Evolutionary conservation across 352 stramenopile species (phyloP), one percentile per base, ranked within the genome.

Genomic region (Plasmopara halstedii): DNA sequence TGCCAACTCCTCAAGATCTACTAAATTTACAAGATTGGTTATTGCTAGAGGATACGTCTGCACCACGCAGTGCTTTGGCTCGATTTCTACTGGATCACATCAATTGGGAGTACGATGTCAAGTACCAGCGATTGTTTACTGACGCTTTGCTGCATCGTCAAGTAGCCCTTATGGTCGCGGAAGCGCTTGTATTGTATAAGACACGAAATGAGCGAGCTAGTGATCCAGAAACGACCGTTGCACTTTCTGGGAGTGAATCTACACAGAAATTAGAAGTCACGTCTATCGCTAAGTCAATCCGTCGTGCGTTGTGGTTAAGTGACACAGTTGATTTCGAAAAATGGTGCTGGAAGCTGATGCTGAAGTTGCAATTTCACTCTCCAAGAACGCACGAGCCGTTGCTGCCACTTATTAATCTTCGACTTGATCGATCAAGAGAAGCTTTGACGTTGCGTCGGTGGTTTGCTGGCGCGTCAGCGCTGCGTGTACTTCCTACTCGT

Each of bases 51-150:
- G 79, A 94, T 45, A 76, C 78, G 9, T 51, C 42, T 0, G 61
- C 79, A 18, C 64, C 73, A 21, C 72, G 80, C 13, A 83, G 70
- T 50, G 64, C 58, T 3, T 47, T 94, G 10, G 82, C 79, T 27
- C 61, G 82, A 8, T 90, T 90, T 42, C 55, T 94, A 10, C 43
- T 94, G 6, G 82, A 94, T 31, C 65, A 72, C 17, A 86, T 94
- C 37, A 91, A 91, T 63, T 94, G 82, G 82, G 79, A 89, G 43
- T 86, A 77, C 10, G 73, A 88, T 38, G 46, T 76, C n/a, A 85
- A 85, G 51, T 34, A 56, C 9, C 56, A 72, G 20, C 57, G 53
- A 18, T 45, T 91, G 4, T 91, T 91, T 56, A 85, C 78, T 2
- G 62, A 70, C 17, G 57, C 79, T 9, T 74, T 70, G 45, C 34